Base-by-base conservation (phyloP, 306 rosid species). In the Prunus campanulata region DNA sequence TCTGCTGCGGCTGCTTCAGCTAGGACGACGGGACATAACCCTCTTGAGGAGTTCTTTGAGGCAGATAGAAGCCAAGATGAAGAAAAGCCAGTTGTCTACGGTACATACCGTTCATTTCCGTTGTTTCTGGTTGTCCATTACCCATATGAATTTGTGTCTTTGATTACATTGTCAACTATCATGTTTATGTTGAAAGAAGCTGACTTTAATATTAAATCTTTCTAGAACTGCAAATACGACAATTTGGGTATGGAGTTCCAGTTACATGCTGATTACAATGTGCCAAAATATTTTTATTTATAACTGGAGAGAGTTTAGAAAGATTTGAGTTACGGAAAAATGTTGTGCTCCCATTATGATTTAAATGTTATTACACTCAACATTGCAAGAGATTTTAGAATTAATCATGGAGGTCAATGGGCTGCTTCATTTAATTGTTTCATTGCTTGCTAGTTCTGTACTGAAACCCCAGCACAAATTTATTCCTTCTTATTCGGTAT, bases 41-140 rank as follows among this genome's bases (percentile, higher is more conserved):
- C 97, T 59, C 97, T 94, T 55, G 83, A 89, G 63, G 91, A 87
- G 77, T 90, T 94, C 76, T 94, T 92, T 66, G 98, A 94, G 87
- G 77, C 35, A 39, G 93, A 89, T 61, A 86, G 93, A 84, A 83
- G 82, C 69, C 19, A 72, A 27, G 97, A 94, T 0, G 90, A 88
- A 44, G 98, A 87, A 14, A 84, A 86, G 74, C 96, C 98, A 12
- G 87, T 90, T 78, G 90, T 88, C 52, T 94, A 92, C 68, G 98
- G 98, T 94, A 86, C 68, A 22, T 19, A 30, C 64, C 48, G 35
- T 76, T 67, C 3, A n/a, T 74, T 83, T 79, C 52, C 51, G 0
- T 19, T 60, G 39, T 24, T 74, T 67, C 30, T 32, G 3, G 46
- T 63, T 62, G 27, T 74, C 52, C 30, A 25, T 42, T 39, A 15